These are phyloP conservation scores for Periconia digitata DNA, from an alignment of 2,329 filamentous ascomycete genomes.

Conservation along the genomic window DNA sequence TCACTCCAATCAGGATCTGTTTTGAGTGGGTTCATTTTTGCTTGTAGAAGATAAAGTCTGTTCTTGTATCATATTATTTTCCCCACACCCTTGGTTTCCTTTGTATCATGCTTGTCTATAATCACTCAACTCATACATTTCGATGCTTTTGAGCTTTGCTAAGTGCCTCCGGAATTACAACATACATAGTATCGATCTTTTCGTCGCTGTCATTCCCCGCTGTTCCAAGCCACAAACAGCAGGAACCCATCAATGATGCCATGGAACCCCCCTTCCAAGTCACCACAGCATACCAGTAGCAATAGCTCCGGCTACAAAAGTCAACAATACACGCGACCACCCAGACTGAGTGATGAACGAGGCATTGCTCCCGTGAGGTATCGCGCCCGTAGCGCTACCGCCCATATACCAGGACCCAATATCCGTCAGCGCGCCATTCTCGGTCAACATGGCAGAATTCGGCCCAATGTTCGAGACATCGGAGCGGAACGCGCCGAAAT, in stretches of 20 bases:
- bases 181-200: no score
- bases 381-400: constrained; percentile 41
- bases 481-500: constrained; percentile 74
- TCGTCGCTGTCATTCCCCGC: no score
- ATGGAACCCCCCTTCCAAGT: no score
- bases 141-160: no score
- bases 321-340: not conserved
- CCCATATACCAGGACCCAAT: constrained; percentile 80
- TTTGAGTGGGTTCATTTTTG: not conserved
- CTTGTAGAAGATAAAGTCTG: not conserved
- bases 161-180: no score
- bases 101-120: no score
- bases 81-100: no score
- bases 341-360: not conserved
- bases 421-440: constrained; percentile 69
- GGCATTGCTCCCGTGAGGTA: constrained; percentile 18
- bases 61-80: no score
- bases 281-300: not conserved
- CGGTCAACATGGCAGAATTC: constrained; percentile 70
- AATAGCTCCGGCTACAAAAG: not conserved
- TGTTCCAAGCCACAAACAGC: no score
- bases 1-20: constrained; percentile 6
- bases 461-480: constrained; percentile 72
- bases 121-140: no score
- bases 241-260: no score